Conservation (phyloP, 192 early-diverging fungal species). For the Gamsiella multidivaricata region DNA sequence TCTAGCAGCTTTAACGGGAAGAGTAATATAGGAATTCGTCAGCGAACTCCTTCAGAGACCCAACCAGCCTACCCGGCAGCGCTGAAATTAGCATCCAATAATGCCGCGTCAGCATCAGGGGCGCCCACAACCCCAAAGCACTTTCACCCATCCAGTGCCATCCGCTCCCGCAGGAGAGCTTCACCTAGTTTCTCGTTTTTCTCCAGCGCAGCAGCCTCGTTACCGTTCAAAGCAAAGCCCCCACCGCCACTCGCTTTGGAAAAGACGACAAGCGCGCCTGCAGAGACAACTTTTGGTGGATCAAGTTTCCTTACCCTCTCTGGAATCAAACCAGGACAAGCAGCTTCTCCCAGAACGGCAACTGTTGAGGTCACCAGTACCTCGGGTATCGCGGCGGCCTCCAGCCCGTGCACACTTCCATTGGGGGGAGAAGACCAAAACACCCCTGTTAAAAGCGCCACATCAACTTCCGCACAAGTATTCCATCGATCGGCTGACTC, state of each 20-base stretch:
- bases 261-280: conserved; percentile 19
- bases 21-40: conserved; percentile 13
- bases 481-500: conserved; percentile 6
- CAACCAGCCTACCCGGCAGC: conserved; percentile 42
- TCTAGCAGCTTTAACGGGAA: conserved; percentile 50
- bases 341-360: conserved; percentile 20
- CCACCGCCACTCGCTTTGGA: conserved; percentile 29
- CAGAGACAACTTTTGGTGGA: conserved; percentile 4
- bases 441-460: not conserved
- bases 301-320: conserved; percentile 31
- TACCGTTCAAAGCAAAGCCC: conserved; percentile 41
- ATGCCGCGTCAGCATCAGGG: not conserved
- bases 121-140: not conserved
- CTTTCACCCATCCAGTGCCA: conserved; percentile 6
- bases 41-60: conserved; percentile 46
- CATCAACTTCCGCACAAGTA: not conserved
- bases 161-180: conserved; percentile 28
- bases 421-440: not conserved
- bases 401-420: not conserved
- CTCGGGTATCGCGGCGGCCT: conserved; percentile 11
- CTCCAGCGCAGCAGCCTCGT: conserved; percentile 18
- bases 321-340: conserved; percentile 37
- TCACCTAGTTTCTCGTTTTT: conserved; percentile 49
- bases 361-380: conserved; percentile 40
- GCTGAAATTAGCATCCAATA: conserved; percentile 4